Conservation (phyloP, 225 moss, liverwort and hornwort genomes). For the Antitrichia curtipendula region DNA sequence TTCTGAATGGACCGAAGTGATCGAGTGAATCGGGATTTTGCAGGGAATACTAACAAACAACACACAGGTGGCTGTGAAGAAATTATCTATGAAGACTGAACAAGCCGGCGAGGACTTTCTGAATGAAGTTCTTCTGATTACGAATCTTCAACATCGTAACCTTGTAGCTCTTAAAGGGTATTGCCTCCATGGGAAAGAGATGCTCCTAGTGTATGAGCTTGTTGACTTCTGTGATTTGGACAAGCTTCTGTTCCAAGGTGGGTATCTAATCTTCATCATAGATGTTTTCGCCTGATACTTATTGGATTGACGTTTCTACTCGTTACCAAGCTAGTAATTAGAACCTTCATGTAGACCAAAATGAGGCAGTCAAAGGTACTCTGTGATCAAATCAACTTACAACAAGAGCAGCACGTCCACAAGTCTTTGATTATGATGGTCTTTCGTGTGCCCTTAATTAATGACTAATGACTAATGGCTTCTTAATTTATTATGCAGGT, state of each 20-base stretch:
- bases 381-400: not conserved
- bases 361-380: not conserved
- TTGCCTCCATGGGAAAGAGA: conserved; percentile 23
- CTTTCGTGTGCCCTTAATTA: not conserved
- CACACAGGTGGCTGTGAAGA: conserved; percentile 8
- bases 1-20: not conserved
- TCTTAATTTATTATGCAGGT: not conserved
- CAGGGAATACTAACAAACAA: conserved; percentile 3
- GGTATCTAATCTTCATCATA: not conserved
- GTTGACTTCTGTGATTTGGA: conserved; percentile 29
- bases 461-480: not conserved
- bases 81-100: not conserved
- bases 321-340: not conserved
- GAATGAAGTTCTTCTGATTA: conserved; percentile 26
- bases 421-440: not conserved
- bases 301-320: not conserved
- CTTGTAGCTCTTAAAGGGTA: conserved; percentile 19
- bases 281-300: not conserved
- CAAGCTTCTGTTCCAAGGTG: conserved; percentile 19
- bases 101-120: conserved; percentile 20
- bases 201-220: conserved; percentile 30
- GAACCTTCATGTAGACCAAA: not conserved
- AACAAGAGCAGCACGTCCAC: not conserved
- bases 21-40: not conserved
- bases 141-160: conserved; percentile 24